Base-by-base conservation (phyloP, 257 asterid genomes). In the Rubia yunnanensis region DNA sequence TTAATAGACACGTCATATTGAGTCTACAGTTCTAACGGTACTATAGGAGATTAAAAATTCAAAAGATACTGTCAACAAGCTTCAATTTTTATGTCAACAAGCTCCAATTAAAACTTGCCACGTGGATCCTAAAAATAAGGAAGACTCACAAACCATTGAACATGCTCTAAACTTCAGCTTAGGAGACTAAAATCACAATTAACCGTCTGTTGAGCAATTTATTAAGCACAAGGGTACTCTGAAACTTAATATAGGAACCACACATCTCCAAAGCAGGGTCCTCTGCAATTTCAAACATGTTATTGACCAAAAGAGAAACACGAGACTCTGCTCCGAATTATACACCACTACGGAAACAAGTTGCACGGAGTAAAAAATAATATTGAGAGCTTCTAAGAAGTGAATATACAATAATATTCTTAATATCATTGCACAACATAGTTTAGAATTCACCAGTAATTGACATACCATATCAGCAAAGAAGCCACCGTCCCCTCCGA, bases 401-500 rank as follows among this genome's bases (percentile, higher is more conserved):
- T 36, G 27, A 5, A 55, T 38, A 49, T 27, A 22, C 50, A 39
- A 28, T 3, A 5, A 1, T 9, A 30, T 34, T 2, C 24, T 24
- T 38, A 13, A 10, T 53, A 38, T 15, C 5, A 57, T 10, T 20
- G 14, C 52, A 34, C 28, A 4, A 32, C 41, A 46, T 27, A 48
- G 28, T 18, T 4, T 35, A 60, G 30, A 36, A 20, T 15, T 58
- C 31, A 56, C 20, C 15, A 39, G 9, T 28, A 55, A 31, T 17
- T 18, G 65, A 66, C 90, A 76, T 80, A 92, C 97, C 88, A 94
- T 77, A 75, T 81, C 86, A 11, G 96, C 94, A 31, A 86, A 94
- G 86, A 84, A 90, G 80, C 86, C 97, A 15, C 95, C 85, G 65
- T 90, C 96, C 50, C 80, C 84, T 23, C 91, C 92, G 44, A 94